These are phyloP conservation scores for Diaporthe vaccinii DNA, from an alignment of 2,329 filamentous ascomycete species.

Conservation along the genomic window DNA sequence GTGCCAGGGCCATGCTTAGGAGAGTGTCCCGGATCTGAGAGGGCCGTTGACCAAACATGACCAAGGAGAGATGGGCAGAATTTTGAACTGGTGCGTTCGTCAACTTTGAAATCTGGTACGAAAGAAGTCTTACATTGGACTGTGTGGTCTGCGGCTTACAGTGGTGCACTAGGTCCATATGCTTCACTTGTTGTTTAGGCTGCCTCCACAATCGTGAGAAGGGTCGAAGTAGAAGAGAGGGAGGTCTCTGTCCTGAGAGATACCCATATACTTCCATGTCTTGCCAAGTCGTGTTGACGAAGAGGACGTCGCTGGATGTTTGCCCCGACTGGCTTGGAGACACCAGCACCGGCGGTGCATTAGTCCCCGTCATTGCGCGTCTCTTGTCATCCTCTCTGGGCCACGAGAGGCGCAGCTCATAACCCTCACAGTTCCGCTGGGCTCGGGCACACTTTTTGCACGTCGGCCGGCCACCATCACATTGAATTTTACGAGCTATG, in stretches of 20 bases:
- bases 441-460: not conserved
- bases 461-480: not conserved
- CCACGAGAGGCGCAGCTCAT: conserved; percentile 8
- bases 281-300: not conserved
- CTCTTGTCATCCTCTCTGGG: not conserved
- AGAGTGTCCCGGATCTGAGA: not conserved
- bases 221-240: not conserved
- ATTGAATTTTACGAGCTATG: conserved; percentile 13
- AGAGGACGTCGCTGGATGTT: not conserved
- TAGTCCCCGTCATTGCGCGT: not conserved
- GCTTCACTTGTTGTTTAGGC: not conserved
- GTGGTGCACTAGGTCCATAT: conserved; percentile 4
- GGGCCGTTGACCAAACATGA: not conserved
- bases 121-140: not conserved
- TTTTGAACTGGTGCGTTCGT: not conserved
- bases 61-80: conserved; percentile 1
- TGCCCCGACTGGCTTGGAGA: not conserved
- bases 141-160: not conserved
- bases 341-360: not conserved
- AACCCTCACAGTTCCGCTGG: not conserved
- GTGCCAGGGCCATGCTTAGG: not conserved
- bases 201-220: not conserved
- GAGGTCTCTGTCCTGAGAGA: not conserved
- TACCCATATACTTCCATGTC: conserved; percentile 19
- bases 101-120: not conserved